Evolutionary conservation across 2,329 filamentous ascomycete genomes (phyloP), one percentile per base, ranked within the genome.

Genomic region (Arthrobotrys conoides): DNA sequence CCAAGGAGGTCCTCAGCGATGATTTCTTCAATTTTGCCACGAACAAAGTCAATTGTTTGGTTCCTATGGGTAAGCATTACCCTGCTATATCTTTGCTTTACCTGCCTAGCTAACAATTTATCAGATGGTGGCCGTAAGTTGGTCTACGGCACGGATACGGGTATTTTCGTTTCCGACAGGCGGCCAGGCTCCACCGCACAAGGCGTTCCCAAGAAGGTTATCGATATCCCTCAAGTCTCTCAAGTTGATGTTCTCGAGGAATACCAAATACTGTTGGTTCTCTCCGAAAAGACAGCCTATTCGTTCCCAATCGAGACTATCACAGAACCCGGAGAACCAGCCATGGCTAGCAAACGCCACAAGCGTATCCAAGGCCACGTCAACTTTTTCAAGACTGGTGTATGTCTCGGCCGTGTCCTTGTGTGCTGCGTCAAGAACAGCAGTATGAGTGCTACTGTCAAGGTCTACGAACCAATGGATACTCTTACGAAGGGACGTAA

Each of bases 401-500:
- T 97, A 82, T 98, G 96, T 83, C 88, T 97, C 76, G 94, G 96
- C 38, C 90, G 96, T 80, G 96, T 98, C 83, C 88, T 99, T 68
- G 96, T 99, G 33, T 98, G 95, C 85, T 96, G 93, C 82, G 96
- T 98, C 83, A 98, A 97, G 87, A 97, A 93, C 48, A 95, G 92
- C 18, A 93, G 94, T 2, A 87, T 98, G 36, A 97, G 93, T 66
- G 97, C 93, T 14, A 98, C 95, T 1, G 97, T 99, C 87, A 98
- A 98, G 86, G 96, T 98, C n/a, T 98, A 93, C 85, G 95, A 99
- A 85, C 96, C 96, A 0, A 97, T 97, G 86, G 96, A 98, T 83
- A 92, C 93, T 80, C 92, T 97, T 88, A 91, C 92, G 69, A 96
- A 94, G 86, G 93, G 93, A 75, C 96, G 96, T 87, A 97, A 96